Conservation (phyloP, 2,329 filamentous ascomycete genomes). For the Capronia coronata region DNA sequence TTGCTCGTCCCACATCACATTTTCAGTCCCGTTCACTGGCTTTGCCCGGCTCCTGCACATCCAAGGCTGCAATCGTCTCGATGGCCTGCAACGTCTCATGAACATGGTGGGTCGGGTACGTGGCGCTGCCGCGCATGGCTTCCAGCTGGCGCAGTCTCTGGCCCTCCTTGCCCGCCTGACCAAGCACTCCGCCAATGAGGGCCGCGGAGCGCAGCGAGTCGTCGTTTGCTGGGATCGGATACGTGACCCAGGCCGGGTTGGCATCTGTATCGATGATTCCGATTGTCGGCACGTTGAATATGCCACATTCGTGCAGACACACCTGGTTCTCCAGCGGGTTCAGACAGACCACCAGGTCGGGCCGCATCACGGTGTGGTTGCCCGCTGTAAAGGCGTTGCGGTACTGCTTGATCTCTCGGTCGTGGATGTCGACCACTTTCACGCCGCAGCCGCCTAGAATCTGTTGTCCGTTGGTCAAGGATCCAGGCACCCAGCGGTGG, state of each 20-base stretch:
- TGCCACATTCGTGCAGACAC: conserved; percentile 80
- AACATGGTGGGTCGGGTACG: conserved; percentile 42
- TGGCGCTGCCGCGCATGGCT: conserved; percentile 57
- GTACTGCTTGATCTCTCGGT: conserved; percentile 59
- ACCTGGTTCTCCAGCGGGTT: conserved; percentile 92
- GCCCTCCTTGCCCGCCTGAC: conserved; percentile 73
- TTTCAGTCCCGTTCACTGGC: background rate
- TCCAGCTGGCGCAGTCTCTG: conserved; percentile 59
- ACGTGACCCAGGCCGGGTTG: conserved; percentile 89
- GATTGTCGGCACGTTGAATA: conserved; percentile 86
- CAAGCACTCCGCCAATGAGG: conserved; percentile 77
- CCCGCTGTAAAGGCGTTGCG: conserved; percentile 52
- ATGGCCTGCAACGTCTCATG: conserved; percentile 25
- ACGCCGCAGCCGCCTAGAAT: conserved; percentile 66
- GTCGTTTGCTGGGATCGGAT: conserved; percentile 93
- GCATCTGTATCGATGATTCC: conserved; percentile 90
- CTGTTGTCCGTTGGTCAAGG: conserved; percentile 86
- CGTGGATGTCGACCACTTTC: conserved; percentile 70
- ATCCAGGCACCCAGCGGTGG: conserved; percentile 84
- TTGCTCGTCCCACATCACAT: too few species aligned
- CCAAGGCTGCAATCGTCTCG: conserved; percentile 19
- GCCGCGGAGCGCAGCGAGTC: conserved; percentile 81
- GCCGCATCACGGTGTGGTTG: conserved; percentile 62
- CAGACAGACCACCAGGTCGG: conserved; percentile 84
- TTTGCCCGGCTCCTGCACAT: conserved; percentile 11